These are phyloP conservation scores for Lasiodiplodia sp. DNA, from an alignment of 2,329 filamentous ascomycete genomes.

Conservation along the genomic window DNA sequence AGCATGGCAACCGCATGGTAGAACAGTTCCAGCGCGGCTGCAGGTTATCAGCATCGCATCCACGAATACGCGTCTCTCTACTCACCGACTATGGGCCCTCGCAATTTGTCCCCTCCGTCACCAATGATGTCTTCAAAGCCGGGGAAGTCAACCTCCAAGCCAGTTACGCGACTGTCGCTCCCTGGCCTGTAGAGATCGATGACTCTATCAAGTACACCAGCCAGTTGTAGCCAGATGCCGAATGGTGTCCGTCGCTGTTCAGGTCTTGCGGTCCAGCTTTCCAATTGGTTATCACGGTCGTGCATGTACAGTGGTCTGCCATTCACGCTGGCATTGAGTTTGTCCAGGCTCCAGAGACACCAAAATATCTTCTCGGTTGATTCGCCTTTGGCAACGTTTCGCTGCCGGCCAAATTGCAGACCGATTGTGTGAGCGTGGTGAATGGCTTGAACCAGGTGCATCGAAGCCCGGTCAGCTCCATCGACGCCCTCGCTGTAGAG, in stretches of 20 bases:
- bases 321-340: slow-evolving; percentile 56
- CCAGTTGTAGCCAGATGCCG: slow-evolving; percentile 56
- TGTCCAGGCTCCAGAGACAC: slow-evolving; percentile 59
- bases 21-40: slow-evolving; percentile 57
- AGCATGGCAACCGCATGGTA: slow-evolving; percentile 65
- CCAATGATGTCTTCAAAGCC: slow-evolving; percentile 55
- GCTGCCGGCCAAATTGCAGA: slow-evolving; percentile 51
- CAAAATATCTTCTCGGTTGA: slow-evolving; percentile 57
- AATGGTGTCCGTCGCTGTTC: slow-evolving; percentile 56
- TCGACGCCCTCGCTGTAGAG: slow-evolving; percentile 57
- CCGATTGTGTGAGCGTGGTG: slow-evolving; percentile 59
- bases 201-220: slow-evolving; percentile 55
- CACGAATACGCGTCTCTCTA: not conserved
- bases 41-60: not conserved
- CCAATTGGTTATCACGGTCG: slow-evolving; percentile 56
- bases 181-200: slow-evolving; percentile 57
- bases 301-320: slow-evolving; percentile 57
- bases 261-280: slow-evolving; percentile 49
- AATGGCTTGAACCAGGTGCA: slow-evolving; percentile 57
- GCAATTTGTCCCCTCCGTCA: slow-evolving; percentile 47
- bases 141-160: slow-evolving; percentile 57
- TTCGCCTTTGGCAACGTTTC: slow-evolving; percentile 43
- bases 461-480: slow-evolving; percentile 55
- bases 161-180: slow-evolving; percentile 49
- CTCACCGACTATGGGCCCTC: slow-evolving; percentile 48